phyloP scores from a whole-genome alignment of 2,329 filamentous ascomycete species.

The Sarocladium kiliense region DNA sequence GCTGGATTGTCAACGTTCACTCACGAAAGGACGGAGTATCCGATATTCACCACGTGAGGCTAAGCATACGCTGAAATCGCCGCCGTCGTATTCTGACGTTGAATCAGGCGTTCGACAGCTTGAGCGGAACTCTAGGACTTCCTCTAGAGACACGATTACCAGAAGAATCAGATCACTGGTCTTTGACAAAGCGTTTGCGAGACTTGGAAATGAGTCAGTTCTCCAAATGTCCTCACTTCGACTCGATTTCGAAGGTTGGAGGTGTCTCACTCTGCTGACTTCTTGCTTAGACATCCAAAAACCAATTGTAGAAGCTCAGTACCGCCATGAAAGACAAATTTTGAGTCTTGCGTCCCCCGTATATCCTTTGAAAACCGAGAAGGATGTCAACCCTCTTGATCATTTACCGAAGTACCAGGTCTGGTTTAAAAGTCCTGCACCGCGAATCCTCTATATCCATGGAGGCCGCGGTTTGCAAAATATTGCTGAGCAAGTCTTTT shows the following conservation, averaged over 20 bases:
- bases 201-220: neutral
- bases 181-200: neutral
- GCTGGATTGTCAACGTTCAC: conserved; percentile 10
- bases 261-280: no score
- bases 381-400: conserved; percentile 1
- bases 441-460: conserved; percentile 13
- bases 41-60: neutral
- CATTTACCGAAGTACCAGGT: neutral
- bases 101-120: conserved; percentile 11
- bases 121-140: conserved; percentile 10
- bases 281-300: neutral
- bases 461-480: conserved; percentile 10
- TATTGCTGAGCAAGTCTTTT: conserved; percentile 13
- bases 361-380: conserved; percentile 8
- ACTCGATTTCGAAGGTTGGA: no score
- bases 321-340: conserved; percentile 8
- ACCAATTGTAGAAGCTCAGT: conserved; percentile 5
- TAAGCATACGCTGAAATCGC: no score
- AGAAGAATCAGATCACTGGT: neutral
- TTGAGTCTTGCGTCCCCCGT: conserved; percentile 11
- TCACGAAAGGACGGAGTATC: neutral
- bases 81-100: no score
- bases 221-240: no score
- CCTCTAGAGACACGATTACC: conserved; percentile 11
- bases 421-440: conserved; percentile 10